Percentiles rank a stretch among this genome's conserved stretches.
Evolutionary conservation across 2,329 filamentous ascomycete species (phyloP).

Genomic region (Fusarium veterinarium): DNA sequence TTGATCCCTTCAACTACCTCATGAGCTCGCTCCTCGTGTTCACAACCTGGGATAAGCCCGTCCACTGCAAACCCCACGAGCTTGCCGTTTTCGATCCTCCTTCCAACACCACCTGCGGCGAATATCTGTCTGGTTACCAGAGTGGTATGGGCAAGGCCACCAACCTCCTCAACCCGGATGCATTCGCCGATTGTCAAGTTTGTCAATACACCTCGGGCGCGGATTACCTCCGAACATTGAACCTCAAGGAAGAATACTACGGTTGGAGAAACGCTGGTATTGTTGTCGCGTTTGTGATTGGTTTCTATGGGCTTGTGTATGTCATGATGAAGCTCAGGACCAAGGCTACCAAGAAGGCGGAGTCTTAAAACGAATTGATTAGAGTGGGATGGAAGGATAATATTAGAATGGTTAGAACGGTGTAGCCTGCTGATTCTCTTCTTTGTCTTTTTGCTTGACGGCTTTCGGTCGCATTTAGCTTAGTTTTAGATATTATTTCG

Average conservation of each 20-base stretch:
- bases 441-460: background rate
- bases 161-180: slow-evolving; percentile 70
- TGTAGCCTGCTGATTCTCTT: background rate
- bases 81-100: slow-evolving; percentile 65
- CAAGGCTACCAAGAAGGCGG: slow-evolving; percentile 60
- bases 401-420: background rate
- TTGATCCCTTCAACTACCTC: slow-evolving; percentile 72
- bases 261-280: slow-evolving; percentile 75
- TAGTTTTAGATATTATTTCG: background rate
- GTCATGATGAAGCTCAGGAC: slow-evolving; percentile 61
- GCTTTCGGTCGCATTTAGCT: background rate
- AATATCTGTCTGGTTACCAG: slow-evolving; percentile 67
- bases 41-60: slow-evolving; percentile 57
- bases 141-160: slow-evolving; percentile 46
- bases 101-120: slow-evolving; percentile 63
- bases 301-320: slow-evolving; percentile 62
- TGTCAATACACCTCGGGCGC: slow-evolving; percentile 69
- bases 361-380: slow-evolving; percentile 33
- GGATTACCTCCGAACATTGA: slow-evolving; percentile 70
- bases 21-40: slow-evolving; percentile 67
- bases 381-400: background rate
- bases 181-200: slow-evolving; percentile 64
- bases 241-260: slow-evolving; percentile 69
- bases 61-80: slow-evolving; percentile 61
- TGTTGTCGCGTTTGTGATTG: slow-evolving; percentile 65